Evolutionary conservation across 257 asterid genomes (phyloP).

Genomic region (Cordia subcordata): DNA sequence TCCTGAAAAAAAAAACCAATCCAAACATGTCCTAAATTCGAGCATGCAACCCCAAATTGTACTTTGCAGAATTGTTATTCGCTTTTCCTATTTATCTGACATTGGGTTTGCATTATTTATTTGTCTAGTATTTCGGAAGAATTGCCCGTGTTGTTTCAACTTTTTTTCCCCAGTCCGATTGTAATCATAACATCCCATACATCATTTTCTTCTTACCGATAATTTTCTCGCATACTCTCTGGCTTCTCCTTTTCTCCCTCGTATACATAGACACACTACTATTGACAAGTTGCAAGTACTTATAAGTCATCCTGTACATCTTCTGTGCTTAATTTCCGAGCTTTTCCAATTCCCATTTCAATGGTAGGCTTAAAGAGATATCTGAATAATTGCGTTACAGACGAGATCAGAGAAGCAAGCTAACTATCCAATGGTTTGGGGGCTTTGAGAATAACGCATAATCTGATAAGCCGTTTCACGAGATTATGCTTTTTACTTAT

Average conservation of each 20-base stretch:
- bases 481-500: conserved; percentile 14
- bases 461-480: conserved; percentile 24
- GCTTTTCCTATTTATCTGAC: too few species aligned
- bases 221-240: conserved; percentile 10
- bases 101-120: too few species aligned
- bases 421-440: too few species aligned
- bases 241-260: conserved; percentile 24
- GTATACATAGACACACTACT: conserved; percentile 25
- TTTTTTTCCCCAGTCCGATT: conserved; percentile 21
- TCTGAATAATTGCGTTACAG: too few species aligned
- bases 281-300: conserved; percentile 5
- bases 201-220: conserved; percentile 22
- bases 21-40: too few species aligned
- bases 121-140: too few species aligned
- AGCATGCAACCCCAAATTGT: too few species aligned
- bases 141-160: conserved; percentile 7
- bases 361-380: conserved; percentile 11
- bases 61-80: too few species aligned
- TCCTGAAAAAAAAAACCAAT: too few species aligned
- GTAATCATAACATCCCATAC: conserved; percentile 38
- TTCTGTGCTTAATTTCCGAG: conserved; percentile 1
- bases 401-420: too few species aligned
- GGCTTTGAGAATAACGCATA: conserved; percentile 29
- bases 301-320: conserved; percentile 14
- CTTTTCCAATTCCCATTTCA: too few species aligned